Evolutionary conservation across 2,329 filamentous ascomycete genomes (phyloP).

Genomic region (Fusarium temperatum): DNA sequence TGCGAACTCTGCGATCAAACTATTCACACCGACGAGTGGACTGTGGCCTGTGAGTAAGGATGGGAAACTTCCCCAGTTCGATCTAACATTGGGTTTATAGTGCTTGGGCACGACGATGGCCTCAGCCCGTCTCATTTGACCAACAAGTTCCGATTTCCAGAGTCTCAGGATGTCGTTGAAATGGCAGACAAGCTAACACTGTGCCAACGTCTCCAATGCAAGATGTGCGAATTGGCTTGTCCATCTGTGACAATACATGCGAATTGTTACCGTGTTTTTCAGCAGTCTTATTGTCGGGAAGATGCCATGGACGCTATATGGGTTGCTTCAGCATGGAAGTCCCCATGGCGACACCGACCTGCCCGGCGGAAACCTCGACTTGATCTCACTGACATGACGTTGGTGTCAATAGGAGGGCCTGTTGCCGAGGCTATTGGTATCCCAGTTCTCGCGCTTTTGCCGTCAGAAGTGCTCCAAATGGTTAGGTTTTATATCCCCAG

Average conservation of each 20-base stretch:
- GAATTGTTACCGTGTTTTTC: not conserved
- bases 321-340: not conserved
- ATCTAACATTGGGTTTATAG: not conserved
- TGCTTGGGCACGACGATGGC: not conserved
- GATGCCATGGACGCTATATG: not conserved
- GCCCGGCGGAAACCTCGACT: not conserved
- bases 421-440: not conserved
- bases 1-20: not conserved
- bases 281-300: too few relatives aligned
- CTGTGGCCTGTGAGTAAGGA: not conserved
- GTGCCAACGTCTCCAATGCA: not conserved
- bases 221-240: not conserved
- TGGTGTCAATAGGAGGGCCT: not conserved
- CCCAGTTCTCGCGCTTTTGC: not conserved
- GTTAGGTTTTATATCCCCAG: not conserved
- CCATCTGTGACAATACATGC: not conserved
- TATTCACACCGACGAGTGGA: not conserved
- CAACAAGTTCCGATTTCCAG: not conserved
- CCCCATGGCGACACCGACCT: not conserved
- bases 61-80: too few relatives aligned
- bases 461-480: not conserved
- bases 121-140: not conserved
- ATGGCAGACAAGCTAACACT: not conserved
- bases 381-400: not conserved
- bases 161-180: not conserved